Percentiles rank a stretch among this genome's conserved stretches.
Conservation (phyloP, 2,329 filamentous ascomycete genomes). For the Microdochium trichocladiopsis region DNA sequence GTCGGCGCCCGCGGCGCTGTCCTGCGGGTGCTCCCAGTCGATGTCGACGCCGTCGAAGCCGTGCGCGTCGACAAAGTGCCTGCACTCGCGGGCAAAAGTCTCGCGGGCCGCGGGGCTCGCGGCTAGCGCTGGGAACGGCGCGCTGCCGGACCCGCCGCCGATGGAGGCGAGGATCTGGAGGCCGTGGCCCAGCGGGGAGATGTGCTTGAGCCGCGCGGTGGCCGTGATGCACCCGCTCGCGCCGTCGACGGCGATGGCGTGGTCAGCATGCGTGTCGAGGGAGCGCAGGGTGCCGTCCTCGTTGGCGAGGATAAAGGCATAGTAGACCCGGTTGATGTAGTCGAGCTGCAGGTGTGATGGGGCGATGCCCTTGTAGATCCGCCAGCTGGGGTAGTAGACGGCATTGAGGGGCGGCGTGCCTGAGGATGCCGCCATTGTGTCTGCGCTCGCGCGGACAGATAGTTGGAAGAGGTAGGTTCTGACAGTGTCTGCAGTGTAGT, state of each 20-base stretch:
- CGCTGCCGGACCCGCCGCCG: constrained; percentile 57
- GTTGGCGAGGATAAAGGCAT: constrained; percentile 46
- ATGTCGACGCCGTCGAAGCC: constrained; percentile 59
- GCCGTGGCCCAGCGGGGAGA: constrained; percentile 32
- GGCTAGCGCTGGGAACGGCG: constrained; percentile 52
- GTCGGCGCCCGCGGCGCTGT: constrained; percentile 44
- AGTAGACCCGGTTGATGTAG: constrained; percentile 51
- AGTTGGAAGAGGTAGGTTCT: too few relatives aligned
- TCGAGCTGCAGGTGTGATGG: constrained; percentile 46
- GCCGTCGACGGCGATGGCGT: constrained; percentile 52
- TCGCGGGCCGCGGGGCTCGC: constrained; percentile 35
- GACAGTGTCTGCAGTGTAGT: too few relatives aligned
- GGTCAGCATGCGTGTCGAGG: constrained; percentile 59
- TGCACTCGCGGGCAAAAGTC: constrained; percentile 47
- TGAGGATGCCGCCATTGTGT: neutral
- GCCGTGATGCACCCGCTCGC: constrained; percentile 53
- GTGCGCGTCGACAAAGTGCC: constrained; percentile 47
- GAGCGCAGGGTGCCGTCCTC: constrained; percentile 32
- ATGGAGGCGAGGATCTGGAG: constrained; percentile 57
- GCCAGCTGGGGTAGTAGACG: constrained; percentile 55
- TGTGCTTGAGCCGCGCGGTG: constrained; percentile 47
- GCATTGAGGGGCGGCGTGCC: constrained; percentile 38
- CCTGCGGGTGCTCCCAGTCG: constrained; percentile 61
- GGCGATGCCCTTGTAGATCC: constrained; percentile 45
- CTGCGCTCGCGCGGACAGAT: too few relatives aligned